phyloP scores from a whole-genome alignment of 2,329 filamentous ascomycete species.

The Fusarium sp. region DNA sequence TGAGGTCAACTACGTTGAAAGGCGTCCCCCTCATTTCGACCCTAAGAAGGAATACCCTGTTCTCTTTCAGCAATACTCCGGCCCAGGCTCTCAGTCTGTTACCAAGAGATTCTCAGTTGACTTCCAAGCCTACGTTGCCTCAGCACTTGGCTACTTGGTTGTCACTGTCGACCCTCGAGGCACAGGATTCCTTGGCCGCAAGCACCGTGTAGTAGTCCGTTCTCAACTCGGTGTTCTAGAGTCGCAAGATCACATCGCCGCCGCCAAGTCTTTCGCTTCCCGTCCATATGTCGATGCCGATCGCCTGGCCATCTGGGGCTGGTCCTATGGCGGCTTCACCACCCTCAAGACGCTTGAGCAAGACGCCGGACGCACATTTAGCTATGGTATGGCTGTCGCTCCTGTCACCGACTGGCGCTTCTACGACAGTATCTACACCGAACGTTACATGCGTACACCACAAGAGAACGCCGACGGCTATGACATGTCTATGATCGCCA shows the following conservation, averaged over 20 bases:
- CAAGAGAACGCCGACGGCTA: constrained; percentile 85
- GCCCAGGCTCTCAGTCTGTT: constrained; percentile 91
- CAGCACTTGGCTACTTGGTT: constrained; percentile 88
- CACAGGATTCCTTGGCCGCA: constrained; percentile 88
- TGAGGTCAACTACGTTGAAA: constrained; percentile 78
- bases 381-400: constrained; percentile 97
- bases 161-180: constrained; percentile 94
- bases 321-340: constrained; percentile 97
- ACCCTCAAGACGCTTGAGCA: constrained; percentile 93
- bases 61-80: constrained; percentile 93
- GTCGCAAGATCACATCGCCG: constrained; percentile 88
- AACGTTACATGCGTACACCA: constrained; percentile 97
- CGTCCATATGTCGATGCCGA: constrained; percentile 85
- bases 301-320: constrained; percentile 95
- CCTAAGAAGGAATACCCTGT: constrained; percentile 88
- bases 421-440: constrained; percentile 94
- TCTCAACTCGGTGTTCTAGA: constrained; percentile 88
- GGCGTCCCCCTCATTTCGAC: constrained; percentile 89
- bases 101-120: constrained; percentile 83
- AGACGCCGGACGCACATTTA: constrained; percentile 89
- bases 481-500: constrained; percentile 75
- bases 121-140: constrained; percentile 90
- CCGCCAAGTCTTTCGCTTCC: constrained; percentile 83
- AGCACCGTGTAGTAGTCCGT: constrained; percentile 82
- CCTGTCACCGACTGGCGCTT: constrained; percentile 98